Percentiles rank a stretch among this genome's conserved stretches.
Evolutionary conservation across 208 protist species (phyloP).

Genomic region (Trypanosoma brucei): DNA sequence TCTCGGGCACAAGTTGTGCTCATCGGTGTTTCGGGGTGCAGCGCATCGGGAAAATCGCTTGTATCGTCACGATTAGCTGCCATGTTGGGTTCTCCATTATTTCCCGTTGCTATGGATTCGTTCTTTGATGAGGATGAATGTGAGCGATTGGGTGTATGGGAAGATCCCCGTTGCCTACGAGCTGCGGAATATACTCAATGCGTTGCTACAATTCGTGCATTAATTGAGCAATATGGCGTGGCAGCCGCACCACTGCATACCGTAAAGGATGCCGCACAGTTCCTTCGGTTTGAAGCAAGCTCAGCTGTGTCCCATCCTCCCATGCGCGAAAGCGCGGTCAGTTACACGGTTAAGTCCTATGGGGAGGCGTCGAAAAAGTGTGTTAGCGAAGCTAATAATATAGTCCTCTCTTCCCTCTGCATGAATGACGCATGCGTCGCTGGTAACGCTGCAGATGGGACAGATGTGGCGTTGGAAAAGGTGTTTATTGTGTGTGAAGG

Average conservation of each 20-base stretch:
- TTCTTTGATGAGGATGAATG: constrained; percentile 36
- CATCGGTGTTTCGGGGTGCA: constrained; percentile 50
- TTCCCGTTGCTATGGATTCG: constrained; percentile 44
- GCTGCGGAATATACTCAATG: constrained; percentile 12
- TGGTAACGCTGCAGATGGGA: background rate
- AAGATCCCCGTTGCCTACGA: constrained; percentile 49
- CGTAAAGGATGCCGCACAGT: constrained; percentile 2
- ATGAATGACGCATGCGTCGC: background rate
- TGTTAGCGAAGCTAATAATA: background rate
- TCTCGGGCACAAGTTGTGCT: constrained; percentile 13
- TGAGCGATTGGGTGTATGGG: constrained; percentile 41
- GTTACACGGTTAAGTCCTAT: background rate
- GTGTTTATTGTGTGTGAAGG: constrained; percentile 53
- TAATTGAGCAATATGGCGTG: constrained; percentile 3
- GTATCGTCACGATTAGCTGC: constrained; percentile 31
- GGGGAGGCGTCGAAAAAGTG: background rate
- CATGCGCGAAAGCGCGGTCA: no score
- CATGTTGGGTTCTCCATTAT: constrained; percentile 34
- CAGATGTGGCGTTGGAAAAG: constrained; percentile 9
- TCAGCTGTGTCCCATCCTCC: background rate
- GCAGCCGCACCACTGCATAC: constrained; percentile 19
- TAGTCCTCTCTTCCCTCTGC: background rate
- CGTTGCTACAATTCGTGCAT: constrained; percentile 3
- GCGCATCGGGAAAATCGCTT: constrained; percentile 53
- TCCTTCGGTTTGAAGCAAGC: background rate